Base-by-base conservation (phyloP, 331 rosid species). In the Erythrophleum ivorense region DNA sequence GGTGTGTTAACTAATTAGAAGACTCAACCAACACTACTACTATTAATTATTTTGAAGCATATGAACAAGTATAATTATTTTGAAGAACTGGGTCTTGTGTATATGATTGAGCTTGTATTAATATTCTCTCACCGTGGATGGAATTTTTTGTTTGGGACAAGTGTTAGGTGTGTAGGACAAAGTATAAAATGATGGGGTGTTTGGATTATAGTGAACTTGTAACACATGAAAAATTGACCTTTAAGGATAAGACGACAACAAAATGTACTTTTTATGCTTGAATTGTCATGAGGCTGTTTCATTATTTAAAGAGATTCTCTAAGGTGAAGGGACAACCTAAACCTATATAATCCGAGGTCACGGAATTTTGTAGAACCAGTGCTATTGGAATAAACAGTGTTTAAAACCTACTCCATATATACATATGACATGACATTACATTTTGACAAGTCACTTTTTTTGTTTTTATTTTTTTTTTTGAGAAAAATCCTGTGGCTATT, bases 211-310 rank as follows among this genome's bases (percentile, higher is more conserved):
- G 71, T 16, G 80, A 74, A 50, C 9, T 68, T 60, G 46, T 80
- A 31, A 59, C 46, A 13, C 38, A 81, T 53, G 78, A 67, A 73
- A 55, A 49, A 19, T 81, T 78, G 78, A 49, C 85, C 58, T 82
- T 78, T 21, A n/a, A 78, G 78, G 73, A 78, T 75, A 74, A 78
- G 83, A 64, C 3, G 63, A 65, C 46, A n/a, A 76, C 7, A 29
- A 60, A 16, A 29, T 34, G 64, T 75, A 43, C 55, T 40, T 73
- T 52, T 71, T 49, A 59, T 71, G 76, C 46, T 45, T 7, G 76
- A n/a, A 19, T 71, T 29, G 24, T 48, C 65, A 8, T 68, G n/a
- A 6, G 65, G 16, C 6, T 57, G 16, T 9, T 67, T 16, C 14
- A 46, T 46, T 11, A 8, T 46, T 14, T 41, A 12, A 50, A 12